Conservation (phyloP, 2,329 filamentous ascomycete genomes). For the Pyrenophora graminea region DNA sequence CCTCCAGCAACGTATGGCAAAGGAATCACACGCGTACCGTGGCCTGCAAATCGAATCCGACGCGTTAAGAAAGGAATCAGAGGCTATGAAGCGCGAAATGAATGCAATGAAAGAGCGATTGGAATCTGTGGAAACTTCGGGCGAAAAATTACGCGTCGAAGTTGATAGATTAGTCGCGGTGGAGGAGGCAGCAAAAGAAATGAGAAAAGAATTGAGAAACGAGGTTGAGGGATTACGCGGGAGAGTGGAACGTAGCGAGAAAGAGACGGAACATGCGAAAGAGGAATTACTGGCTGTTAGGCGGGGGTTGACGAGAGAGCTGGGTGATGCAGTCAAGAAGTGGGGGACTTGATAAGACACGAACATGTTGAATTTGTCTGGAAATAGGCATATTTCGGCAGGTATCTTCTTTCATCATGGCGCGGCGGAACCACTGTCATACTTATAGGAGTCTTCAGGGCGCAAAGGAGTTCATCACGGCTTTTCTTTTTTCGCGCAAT, state of each 20-base stretch:
- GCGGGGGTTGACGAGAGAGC: conserved; percentile 7
- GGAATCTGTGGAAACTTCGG: conserved; percentile 6
- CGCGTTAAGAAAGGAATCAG: conserved; percentile 7
- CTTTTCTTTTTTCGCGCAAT: no score
- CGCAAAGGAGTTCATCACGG: no score
- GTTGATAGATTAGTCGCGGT: conserved; percentile 2
- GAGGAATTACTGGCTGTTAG: conserved; percentile 9
- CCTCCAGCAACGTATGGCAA: conserved; percentile 12
- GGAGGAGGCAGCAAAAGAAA: conserved; percentile 4
- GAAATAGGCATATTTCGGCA: no score
- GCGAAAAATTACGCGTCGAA: conserved; percentile 5
- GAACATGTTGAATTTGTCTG: not conserved
- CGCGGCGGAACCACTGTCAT: no score
- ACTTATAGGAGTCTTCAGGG: no score
- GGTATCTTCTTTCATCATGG: no score
- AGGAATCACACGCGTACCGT: conserved; percentile 13
- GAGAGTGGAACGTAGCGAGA: conserved; percentile 11
- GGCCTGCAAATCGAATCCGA: conserved; percentile 12
- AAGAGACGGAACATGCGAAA: conserved; percentile 11
- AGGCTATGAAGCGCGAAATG: conserved; percentile 10
- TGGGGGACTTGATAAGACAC: conserved; percentile 9
- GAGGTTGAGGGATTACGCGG: conserved; percentile 10
- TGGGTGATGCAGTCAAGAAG: conserved; percentile 15
- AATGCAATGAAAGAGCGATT: conserved; percentile 18
- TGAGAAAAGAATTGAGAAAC: conserved; percentile 4